Conservation (phyloP, 1,284 basidiomycete genomes). For the Pseudozyma sp. region DNA sequence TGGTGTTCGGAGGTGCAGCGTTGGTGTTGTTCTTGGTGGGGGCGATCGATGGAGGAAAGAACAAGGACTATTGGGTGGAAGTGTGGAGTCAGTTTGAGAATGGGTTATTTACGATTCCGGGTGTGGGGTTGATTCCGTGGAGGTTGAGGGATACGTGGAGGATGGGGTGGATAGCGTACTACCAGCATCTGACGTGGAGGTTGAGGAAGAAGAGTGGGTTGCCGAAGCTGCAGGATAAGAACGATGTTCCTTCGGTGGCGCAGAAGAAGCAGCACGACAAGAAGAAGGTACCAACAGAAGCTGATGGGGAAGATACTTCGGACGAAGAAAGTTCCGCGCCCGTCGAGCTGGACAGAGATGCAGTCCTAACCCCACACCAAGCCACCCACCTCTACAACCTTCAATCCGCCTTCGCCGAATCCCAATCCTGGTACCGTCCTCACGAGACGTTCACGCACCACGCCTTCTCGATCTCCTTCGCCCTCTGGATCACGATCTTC, state of each 20-base stretch:
- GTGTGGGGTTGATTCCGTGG: conserved; percentile 75
- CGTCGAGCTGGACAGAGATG: conserved; percentile 8
- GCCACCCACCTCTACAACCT: conserved; percentile 27
- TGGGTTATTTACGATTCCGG: conserved; percentile 81
- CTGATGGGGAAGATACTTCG: conserved; percentile 1
- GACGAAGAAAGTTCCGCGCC: not conserved
- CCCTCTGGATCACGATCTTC: conserved; percentile 70
- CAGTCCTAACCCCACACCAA: conserved; percentile 33
- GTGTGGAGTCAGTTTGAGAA: conserved; percentile 82
- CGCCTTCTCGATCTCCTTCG: conserved; percentile 76
- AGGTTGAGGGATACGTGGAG: conserved; percentile 82
- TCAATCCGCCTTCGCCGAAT: conserved; percentile 40
- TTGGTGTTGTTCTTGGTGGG: conserved; percentile 46
- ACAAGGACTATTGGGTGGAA: conserved; percentile 75
- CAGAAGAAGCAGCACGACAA: conserved; percentile 70
- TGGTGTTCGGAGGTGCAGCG: conserved; percentile 51
- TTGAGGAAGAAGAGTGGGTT: conserved; percentile 36
- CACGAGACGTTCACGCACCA: conserved; percentile 85
- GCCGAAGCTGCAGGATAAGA: conserved; percentile 35
- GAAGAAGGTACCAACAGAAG: conserved; percentile 28
- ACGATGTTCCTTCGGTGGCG: conserved; percentile 63
- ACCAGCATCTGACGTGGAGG: conserved; percentile 41
- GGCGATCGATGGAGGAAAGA: conserved; percentile 40
- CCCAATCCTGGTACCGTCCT: conserved; percentile 78
- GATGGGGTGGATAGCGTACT: conserved; percentile 78